These are phyloP conservation scores for Elsinoe batatas DNA, from an alignment of 2,329 filamentous ascomycete species.

Conservation along the genomic window DNA sequence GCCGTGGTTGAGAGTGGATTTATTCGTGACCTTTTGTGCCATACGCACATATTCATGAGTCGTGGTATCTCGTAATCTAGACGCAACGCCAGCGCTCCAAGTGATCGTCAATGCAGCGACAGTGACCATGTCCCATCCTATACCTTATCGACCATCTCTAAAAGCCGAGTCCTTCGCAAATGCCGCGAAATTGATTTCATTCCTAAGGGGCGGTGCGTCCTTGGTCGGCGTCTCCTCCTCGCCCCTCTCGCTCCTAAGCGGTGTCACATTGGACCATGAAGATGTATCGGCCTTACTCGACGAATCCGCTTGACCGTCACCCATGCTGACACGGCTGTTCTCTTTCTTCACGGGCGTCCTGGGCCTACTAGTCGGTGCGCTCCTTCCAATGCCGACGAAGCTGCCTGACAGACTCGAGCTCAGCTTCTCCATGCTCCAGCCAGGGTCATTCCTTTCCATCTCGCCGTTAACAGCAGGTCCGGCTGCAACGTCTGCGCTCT, in stretches of 20 bases:
- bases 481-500: conserved; percentile 15
- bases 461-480: conserved; percentile 14
- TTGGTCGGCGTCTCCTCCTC: neutral
- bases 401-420: conserved; percentile 1
- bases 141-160: conserved; percentile 1
- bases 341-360: conserved; percentile 8
- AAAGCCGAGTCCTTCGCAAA: conserved; percentile 13
- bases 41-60: neutral
- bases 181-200: conserved; percentile 7
- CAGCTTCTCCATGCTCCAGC: conserved; percentile 13
- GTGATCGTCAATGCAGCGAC: neutral
- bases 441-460: conserved; percentile 6
- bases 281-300: neutral
- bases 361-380: conserved; percentile 7
- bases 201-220: neutral
- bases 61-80: neutral
- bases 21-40: neutral
- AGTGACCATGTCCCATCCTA: neutral
- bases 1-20: neutral
- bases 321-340: neutral
- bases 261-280: neutral
- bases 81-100: neutral
- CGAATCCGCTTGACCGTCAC: neutral
- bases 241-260: neutral
- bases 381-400: conserved; percentile 10